A percentile compares a stretch with the other conserved stretches of the same genome.
These are phyloP conservation scores for Zarea fungicola DNA, from an alignment of 2,329 filamentous ascomycete genomes.

Conservation along the genomic window DNA sequence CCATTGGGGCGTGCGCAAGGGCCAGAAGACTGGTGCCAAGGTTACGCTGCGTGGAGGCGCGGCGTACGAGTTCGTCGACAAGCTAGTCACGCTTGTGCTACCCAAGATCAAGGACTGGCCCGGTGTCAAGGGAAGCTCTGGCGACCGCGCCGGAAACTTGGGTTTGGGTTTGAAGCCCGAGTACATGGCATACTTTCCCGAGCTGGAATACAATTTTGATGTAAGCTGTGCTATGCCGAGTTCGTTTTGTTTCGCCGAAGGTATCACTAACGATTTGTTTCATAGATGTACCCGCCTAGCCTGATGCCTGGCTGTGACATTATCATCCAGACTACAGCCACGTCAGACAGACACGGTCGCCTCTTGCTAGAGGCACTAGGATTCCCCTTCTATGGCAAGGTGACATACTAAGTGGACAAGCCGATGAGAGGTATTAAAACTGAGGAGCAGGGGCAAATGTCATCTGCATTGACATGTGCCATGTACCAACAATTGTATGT, in stretches of 20 bases:
- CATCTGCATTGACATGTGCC: constrained; percentile 14
- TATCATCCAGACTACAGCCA: constrained; percentile 77
- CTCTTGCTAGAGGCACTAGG: constrained; percentile 52
- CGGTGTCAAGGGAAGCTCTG: constrained; percentile 59
- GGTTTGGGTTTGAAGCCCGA: constrained; percentile 72
- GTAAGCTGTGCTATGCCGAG: constrained; percentile 47
- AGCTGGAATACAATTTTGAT: constrained; percentile 92
- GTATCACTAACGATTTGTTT: constrained; percentile 13
- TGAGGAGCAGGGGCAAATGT: constrained; percentile 15
- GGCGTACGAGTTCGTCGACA: constrained; percentile 87
- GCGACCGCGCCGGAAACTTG: constrained; percentile 85
- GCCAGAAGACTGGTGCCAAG: constrained; percentile 70
- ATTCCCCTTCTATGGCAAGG: constrained; percentile 73
- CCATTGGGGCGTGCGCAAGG: constrained; percentile 68
- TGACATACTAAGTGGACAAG: constrained; percentile 34
- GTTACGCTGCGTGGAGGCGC: constrained; percentile 71
- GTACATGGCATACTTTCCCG: constrained; percentile 79
- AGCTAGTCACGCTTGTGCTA: constrained; percentile 82
- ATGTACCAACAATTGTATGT: constrained; percentile 15
- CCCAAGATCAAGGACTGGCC: constrained; percentile 96
- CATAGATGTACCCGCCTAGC: constrained; percentile 53
- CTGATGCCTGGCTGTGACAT: constrained; percentile 85
- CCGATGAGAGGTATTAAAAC: background rate
- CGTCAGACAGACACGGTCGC: constrained; percentile 77
- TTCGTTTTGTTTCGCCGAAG: background rate